Percentiles rank a stretch among this genome's conserved stretches.
phyloP scores from a whole-genome alignment of 257 asterid species.

The Eustoma russellianum region DNA sequence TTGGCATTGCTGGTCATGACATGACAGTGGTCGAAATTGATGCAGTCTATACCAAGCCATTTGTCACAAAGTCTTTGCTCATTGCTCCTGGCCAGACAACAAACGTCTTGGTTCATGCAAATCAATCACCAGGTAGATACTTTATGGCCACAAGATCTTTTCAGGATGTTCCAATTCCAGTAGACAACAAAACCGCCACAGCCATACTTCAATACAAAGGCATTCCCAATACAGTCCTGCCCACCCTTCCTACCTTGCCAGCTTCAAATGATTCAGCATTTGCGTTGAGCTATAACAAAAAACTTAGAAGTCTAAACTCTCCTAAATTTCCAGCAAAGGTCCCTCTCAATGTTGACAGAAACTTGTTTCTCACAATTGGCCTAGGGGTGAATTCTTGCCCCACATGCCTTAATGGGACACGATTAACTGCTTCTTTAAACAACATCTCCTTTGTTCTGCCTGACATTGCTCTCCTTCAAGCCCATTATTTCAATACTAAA shows the following conservation, averaged over 20 bases:
- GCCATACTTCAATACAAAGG: slow-evolving; percentile 49
- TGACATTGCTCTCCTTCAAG: slow-evolving; percentile 21
- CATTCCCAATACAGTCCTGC: slow-evolving; percentile 22
- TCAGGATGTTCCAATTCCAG: slow-evolving; percentile 34
- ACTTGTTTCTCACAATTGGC: slow-evolving; percentile 37
- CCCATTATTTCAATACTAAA: slow-evolving; percentile 22
- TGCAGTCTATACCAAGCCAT: slow-evolving; percentile 39
- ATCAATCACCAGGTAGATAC: slow-evolving; percentile 23
- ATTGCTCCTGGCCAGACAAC: slow-evolving; percentile 39
- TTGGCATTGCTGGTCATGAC: slow-evolving; percentile 40
- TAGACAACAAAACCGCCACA: slow-evolving; percentile 51
- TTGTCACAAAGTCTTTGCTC: slow-evolving; percentile 36
- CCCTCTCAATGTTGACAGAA: slow-evolving; percentile 39
- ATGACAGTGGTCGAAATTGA: slow-evolving; percentile 49
- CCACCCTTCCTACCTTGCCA: slow-evolving; percentile 31
- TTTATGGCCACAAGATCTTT: slow-evolving; percentile 47
- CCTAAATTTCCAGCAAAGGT: slow-evolving; percentile 42
- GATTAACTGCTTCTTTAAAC: slow-evolving; percentile 25
- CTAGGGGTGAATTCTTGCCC: slow-evolving; percentile 48
- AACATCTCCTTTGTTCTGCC: slow-evolving; percentile 28
- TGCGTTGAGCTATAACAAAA: slow-evolving; percentile 27
- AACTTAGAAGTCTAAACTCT: slow-evolving; percentile 33
- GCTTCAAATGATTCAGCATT: slow-evolving; percentile 30
- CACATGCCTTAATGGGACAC: slow-evolving; percentile 30
- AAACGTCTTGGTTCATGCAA: slow-evolving; percentile 41